Evolutionary conservation across 768 basidiomycete genomes (phyloP).

Genomic region (Crucibulum laeve): DNA sequence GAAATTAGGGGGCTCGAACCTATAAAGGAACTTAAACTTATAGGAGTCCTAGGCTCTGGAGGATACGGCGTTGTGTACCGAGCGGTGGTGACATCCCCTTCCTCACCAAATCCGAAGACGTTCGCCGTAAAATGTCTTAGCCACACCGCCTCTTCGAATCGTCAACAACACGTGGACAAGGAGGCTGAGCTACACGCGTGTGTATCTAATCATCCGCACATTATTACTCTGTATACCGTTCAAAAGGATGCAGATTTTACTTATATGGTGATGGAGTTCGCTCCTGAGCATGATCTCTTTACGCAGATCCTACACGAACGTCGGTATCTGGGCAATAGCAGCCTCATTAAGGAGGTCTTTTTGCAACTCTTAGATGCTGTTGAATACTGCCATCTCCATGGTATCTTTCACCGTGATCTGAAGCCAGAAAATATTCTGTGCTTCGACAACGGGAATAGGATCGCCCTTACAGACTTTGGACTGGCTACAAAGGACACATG

Average conservation of each 20-base stretch:
- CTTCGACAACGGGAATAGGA: conserved; percentile 67
- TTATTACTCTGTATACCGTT: conserved; percentile 87
- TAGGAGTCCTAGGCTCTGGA: conserved; percentile 85
- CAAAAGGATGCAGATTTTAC: conserved; percentile 79
- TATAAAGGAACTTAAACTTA: conserved; percentile 72
- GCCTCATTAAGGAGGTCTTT: conserved; percentile 85
- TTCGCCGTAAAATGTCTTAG: conserved; percentile 93
- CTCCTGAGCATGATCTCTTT: conserved; percentile 87
- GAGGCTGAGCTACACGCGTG: conserved; percentile 83
- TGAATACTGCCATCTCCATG: conserved; percentile 85
- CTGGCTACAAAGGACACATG: conserved; percentile 84
- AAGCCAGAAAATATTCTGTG: conserved; percentile 97
- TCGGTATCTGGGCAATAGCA: conserved; percentile 80
- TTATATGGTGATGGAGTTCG: conserved; percentile 93
- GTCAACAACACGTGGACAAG: conserved; percentile 50
- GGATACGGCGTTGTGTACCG: conserved; percentile 96
- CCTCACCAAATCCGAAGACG: conserved; percentile 42
- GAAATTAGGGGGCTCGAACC: too few relatives aligned
- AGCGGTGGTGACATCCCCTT: conserved; percentile 56
- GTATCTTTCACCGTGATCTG: conserved; percentile 94
- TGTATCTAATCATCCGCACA: conserved; percentile 69
- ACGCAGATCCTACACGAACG: conserved; percentile 78
- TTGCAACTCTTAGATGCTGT: conserved; percentile 92
- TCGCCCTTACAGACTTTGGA: conserved; percentile 94
- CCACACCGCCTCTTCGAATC: conserved; percentile 31